Conservation (phyloP, 176 grass and related monocot species). For the Ensete ventricosum region DNA sequence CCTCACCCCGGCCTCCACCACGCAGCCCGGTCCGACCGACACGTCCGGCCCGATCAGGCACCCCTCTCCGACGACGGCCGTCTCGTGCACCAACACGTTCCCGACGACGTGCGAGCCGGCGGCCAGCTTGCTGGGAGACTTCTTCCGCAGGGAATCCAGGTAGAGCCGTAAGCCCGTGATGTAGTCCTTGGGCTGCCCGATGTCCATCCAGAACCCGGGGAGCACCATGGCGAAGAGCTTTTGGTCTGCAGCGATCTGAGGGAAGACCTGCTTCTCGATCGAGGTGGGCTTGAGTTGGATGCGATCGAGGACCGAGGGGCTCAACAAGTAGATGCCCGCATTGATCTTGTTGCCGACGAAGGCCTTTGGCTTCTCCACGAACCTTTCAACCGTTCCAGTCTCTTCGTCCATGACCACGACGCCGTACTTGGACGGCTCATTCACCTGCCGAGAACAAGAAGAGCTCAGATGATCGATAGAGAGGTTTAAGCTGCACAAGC, state of each 20-base stretch:
- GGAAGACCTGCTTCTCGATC: background rate
- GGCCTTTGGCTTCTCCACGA: background rate
- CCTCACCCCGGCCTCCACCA: background rate
- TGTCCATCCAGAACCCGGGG: background rate
- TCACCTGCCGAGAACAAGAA: background rate
- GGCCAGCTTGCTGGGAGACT: background rate
- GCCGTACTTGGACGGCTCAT: constrained; percentile 1
- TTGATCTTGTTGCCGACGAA: background rate
- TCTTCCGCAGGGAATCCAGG: background rate
- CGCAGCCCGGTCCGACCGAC: background rate
- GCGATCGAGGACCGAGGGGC: background rate
- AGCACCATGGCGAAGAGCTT: constrained; percentile 1
- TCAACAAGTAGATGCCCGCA: background rate
- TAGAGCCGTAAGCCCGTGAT: background rate
- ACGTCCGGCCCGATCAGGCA: background rate
- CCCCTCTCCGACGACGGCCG: background rate
- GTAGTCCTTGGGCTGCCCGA: background rate
- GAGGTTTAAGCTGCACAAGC: background rate
- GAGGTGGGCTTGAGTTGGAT: background rate
- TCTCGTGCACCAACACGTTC: background rate
- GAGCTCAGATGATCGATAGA: no score
- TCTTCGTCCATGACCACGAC: constrained; percentile 1
- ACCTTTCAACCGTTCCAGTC: background rate
- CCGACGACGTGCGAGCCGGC: background rate
- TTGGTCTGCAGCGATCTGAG: background rate